phyloP scores from a whole-genome alignment of 2,329 filamentous ascomycete species.

The Verticillium albo-atrum region DNA sequence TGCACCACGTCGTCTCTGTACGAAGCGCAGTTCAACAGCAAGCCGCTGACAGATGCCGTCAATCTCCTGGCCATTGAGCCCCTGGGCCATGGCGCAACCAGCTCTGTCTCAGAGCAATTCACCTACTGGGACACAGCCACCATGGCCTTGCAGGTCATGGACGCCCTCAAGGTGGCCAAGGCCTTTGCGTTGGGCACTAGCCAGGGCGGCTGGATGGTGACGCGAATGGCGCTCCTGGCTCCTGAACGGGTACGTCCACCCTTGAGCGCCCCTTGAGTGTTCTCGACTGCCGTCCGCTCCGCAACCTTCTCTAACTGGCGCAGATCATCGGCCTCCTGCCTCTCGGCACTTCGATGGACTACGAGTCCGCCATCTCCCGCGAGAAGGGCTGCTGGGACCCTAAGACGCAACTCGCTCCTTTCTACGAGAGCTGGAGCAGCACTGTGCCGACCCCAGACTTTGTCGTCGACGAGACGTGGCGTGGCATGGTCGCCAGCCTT shows the following conservation, averaged over 20 bases:
- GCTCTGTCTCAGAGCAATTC: slow-evolving; percentile 38
- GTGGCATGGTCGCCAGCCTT: slow-evolving; percentile 36
- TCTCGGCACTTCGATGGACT: slow-evolving; percentile 49
- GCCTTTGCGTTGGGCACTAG: slow-evolving; percentile 47
- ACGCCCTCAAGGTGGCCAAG: slow-evolving; percentile 40
- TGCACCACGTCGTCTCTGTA: slow-evolving; percentile 44
- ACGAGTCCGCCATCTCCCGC: slow-evolving; percentile 41
- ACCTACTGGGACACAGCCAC: slow-evolving; percentile 52
- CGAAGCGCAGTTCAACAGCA: slow-evolving; percentile 35
- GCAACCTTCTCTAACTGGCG: not conserved
- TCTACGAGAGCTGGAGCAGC: slow-evolving; percentile 37
- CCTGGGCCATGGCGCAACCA: slow-evolving; percentile 46
- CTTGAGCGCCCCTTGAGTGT: not conserved
- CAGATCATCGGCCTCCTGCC: slow-evolving; percentile 43
- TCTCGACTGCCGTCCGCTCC: not conserved
- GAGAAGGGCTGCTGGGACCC: slow-evolving; percentile 46
- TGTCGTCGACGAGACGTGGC: slow-evolving; percentile 40
- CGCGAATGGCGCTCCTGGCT: slow-evolving; percentile 45
- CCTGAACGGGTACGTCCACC: slow-evolving; percentile 35
- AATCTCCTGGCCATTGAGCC: slow-evolving; percentile 50
- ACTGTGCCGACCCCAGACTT: slow-evolving; percentile 38
- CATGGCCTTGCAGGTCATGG: slow-evolving; percentile 52
- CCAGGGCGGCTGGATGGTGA: slow-evolving; percentile 47
- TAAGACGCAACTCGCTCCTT: slow-evolving; percentile 32
- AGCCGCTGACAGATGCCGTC: slow-evolving; percentile 30